Evolutionary conservation across 2,329 filamentous ascomycete species (phyloP), one percentile per base, ranked within the genome.

Genomic region (Leptosphaerulina australis): DNA sequence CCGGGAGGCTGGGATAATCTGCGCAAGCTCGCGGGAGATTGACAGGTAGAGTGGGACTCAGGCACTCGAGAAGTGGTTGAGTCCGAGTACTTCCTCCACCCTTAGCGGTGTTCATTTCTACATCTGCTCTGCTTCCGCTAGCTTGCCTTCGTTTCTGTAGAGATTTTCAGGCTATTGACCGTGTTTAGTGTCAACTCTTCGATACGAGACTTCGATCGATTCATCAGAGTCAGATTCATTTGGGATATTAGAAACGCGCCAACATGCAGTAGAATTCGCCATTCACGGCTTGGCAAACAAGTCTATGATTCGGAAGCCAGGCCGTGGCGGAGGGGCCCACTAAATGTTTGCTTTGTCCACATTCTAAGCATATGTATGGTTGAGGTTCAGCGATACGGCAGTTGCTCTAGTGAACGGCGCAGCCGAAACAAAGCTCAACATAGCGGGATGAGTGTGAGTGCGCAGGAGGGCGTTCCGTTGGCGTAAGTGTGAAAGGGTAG

Each of bases 381-480:
- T 24, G 11, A 45, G 22, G 21, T 8, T 7, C 25, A 36, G 20
- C 36, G 17, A 12, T 37, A 30, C 20, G 24, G 29, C 14, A 17
- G 34, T 35, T 29, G 28, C 24, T 37, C 17, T 20, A 36, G 33
- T n/a, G n/a, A n/a, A 26, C 46, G 15, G 39, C 43, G 28, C 20
- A 34, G 41, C 48, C 36, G 21, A 51, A 41, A 28, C 2, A 25
- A 30, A 45, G 48, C 20, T 46, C 36, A 30, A 43, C 31, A 40
- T 24, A 9, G 15, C 35, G 41, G 48, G 14, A 35, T 12, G 44
- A 24, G 29, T 18, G 29, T 45, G 28, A 44, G 30, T 14, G 29
- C 36, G 41, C 36, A 51, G 48, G 35, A 41, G 25, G 22, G 30
- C 20, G 30, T 46, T 43, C 41, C 41, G 41, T 26, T 45, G 36